Base-by-base conservation (phyloP, 371 early-diverging fungal species). In the Mortierella sp. region DNA sequence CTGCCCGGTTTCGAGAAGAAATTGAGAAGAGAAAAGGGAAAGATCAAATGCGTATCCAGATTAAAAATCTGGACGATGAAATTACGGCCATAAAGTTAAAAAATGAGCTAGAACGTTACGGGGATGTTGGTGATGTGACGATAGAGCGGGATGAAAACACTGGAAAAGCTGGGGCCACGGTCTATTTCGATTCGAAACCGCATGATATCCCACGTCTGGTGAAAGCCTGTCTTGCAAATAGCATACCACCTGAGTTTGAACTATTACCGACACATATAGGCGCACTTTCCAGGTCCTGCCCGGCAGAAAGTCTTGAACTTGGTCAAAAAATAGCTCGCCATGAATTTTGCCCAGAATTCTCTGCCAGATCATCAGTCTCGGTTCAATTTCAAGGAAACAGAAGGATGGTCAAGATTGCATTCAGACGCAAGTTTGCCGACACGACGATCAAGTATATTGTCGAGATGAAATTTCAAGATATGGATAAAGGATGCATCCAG, bases 381-480 rank as follows among this genome's bases (percentile, higher is more conserved):
- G 56, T 70, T 17, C 64, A 56, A 13, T 64, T 80, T 29, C 60
- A 63, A 31, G 75, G 68, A 19, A 8, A 42, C 13, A 35, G 53
- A 3, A 53, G 72, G 6, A 40, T 51, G 35, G 61, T 80, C 57
- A 70, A 67, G 10, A 66, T 80, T 42, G 54, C 23, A 17, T 80
- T 80, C 47, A 59, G 62, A 31, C 58, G 75, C 3, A n/a, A 19
- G 1, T 80, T 75, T 45, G 12, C 22, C 31, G 71, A 70, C 26
- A 56, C 53, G 19, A 58, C 40, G 0, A 67, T 80, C 31, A 71
- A 80, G 47, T 75, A 80, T 63, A 62, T 68, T 1, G 53, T 80
- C 19, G 81, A 80, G 23, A 66, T 70, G 68, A 75, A 68, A 37
- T 66, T 80, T 34, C 75, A 80, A 12, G 72, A 74, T 59, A 66